Base-by-base conservation (phyloP, 1,139 yeast species). In the Yamadazyma dushanensis region DNA sequence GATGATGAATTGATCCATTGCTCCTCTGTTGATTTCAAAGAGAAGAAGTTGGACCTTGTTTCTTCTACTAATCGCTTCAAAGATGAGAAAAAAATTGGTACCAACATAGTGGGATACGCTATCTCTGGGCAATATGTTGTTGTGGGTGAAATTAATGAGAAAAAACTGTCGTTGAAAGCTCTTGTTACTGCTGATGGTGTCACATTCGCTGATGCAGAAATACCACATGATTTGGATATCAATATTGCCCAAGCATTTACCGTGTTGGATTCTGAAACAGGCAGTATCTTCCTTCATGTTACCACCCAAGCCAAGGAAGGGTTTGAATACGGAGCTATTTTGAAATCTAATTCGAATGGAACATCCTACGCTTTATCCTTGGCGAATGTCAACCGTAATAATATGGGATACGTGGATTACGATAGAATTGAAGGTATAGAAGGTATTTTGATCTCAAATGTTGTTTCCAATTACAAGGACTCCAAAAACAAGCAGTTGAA, bases 261-360 rank as follows among this genome's bases (percentile, higher is more conserved):
- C 0, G 74, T 92, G 16, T 67, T 92, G 36, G 94, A 88, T 29
- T 80, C 95, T 0, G 74, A 75, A 25, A 74, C 90, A 0, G 79
- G 84, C 24, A 78, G 96, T 0, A 69, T 92, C 5, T 84, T 90
- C 59, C 59, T 92, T 63, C 97, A 89, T 56, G 85, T 89, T 6
- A 85, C 96, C 1, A 81, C 89, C 0, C 70, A 70, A 45, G 57
- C 65, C 17, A 69, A 67, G 6, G 40, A 54, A 0, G 78, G 74
- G 8, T 56, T 63, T 8, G 95, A 88, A 50, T 82, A 59, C 59
- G 98, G 98, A 7, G 70, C 88, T 0, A 66, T 94, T n/a, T 68
- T 92, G 50, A 92, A 92, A 54, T 87, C 96, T 1, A 90, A 92
- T 55, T 85, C 87, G n/a, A 88, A 90, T 51, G 99, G 99, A 43